Evolutionary conservation across 2,329 filamentous ascomycete genomes (phyloP).

Genomic region (Colletotrichum acutatum): DNA sequence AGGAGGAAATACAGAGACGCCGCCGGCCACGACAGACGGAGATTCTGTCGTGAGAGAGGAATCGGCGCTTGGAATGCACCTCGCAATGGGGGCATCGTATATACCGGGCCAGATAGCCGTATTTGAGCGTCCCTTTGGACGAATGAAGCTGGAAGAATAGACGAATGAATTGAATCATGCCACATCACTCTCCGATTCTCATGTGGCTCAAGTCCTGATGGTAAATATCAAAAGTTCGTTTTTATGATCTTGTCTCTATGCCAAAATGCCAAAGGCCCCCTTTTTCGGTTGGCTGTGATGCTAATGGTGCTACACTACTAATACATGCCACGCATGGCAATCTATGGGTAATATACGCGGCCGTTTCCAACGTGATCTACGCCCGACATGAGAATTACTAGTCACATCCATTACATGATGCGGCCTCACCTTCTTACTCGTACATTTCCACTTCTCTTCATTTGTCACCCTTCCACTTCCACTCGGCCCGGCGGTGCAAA

Average conservation of each 20-base stretch:
- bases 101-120: constrained; percentile 17
- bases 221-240: neutral
- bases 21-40: neutral
- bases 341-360: neutral
- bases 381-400: neutral
- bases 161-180: constrained; percentile 18
- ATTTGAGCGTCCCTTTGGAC: constrained; percentile 13
- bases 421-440: neutral
- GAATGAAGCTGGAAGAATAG: constrained; percentile 7
- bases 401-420: neutral
- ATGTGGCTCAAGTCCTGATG: neutral
- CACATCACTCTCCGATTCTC: neutral
- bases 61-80: neutral
- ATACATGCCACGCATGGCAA: constrained; percentile 1
- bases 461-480: constrained; percentile 59
- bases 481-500: constrained; percentile 62
- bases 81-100: constrained; percentile 17
- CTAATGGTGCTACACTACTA: constrained; percentile 9
- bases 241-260: neutral
- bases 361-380: neutral
- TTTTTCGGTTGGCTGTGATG: neutral
- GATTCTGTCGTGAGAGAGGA: neutral
- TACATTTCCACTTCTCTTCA: neutral
- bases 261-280: neutral
- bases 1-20: constrained; percentile 15